phyloP scores from a whole-genome alignment of 2,329 filamentous ascomycete genomes.

The Hymenoscyphus occultus region DNA sequence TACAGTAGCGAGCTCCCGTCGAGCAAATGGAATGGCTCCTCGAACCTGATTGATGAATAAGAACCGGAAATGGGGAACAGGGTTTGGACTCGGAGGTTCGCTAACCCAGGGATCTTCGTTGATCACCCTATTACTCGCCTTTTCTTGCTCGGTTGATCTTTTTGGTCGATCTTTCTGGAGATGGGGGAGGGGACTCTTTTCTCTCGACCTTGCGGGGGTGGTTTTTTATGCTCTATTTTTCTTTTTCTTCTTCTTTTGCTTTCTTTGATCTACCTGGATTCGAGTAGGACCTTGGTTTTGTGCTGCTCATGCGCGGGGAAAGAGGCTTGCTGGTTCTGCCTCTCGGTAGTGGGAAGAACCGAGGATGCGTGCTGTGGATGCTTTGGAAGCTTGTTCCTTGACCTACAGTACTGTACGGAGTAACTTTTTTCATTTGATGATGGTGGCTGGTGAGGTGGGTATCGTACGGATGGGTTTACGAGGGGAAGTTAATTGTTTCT shows the following conservation, averaged over 20 bases:
- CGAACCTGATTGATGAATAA: too few relatives aligned
- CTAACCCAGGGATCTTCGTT: neutral
- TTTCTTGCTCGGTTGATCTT: neutral
- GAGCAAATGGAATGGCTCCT: too few relatives aligned
- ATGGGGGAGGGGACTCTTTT: neutral
- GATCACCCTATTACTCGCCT: neutral
- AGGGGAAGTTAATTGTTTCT: neutral
- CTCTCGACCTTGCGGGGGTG: too few relatives aligned
- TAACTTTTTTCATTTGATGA: too few relatives aligned
- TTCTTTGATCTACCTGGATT: too few relatives aligned
- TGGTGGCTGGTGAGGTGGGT: too few relatives aligned
- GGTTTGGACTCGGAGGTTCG: neutral
- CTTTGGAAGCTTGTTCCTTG: neutral
- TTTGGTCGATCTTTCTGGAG: neutral
- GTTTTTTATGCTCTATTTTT: neutral
- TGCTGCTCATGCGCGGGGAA: neutral
- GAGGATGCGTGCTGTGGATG: neutral
- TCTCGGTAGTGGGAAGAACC: neutral
- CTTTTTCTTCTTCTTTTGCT: neutral
- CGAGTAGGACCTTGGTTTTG: too few relatives aligned
- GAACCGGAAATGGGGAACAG: too few relatives aligned
- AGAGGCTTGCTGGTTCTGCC: neutral
- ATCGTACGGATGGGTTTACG: too few relatives aligned
- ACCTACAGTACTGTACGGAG: too few relatives aligned
- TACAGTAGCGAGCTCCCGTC: too few relatives aligned